Percentiles rank a stretch among this genome's conserved stretches.
Evolutionary conservation across 768 basidiomycete species (phyloP).

Genomic region (Suillus brevipes): DNA sequence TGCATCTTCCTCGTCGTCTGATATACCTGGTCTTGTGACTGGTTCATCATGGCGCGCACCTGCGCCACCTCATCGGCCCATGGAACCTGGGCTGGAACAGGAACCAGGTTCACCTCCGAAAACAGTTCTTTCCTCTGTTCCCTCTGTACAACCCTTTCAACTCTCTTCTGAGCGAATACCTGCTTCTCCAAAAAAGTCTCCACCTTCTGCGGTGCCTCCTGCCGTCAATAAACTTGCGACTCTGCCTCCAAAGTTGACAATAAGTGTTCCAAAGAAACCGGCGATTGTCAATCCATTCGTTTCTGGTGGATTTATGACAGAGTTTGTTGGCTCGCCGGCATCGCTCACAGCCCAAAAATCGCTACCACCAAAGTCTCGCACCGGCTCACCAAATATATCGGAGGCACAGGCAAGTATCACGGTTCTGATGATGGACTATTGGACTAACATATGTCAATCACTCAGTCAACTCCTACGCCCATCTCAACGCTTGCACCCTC

Average conservation of each 20-base stretch:
- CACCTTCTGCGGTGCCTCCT: constrained; percentile 13
- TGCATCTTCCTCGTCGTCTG: constrained; percentile 20
- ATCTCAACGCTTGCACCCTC: background rate
- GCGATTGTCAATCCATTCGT: constrained; percentile 45
- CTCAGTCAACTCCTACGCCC: constrained; percentile 1
- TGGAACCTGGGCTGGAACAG: constrained; percentile 23
- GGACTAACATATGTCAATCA: background rate
- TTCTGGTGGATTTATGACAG: constrained; percentile 50
- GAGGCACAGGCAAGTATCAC: constrained; percentile 7
- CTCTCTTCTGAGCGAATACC: constrained; percentile 16
- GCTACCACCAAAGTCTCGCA: constrained; percentile 14
- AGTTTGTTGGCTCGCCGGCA: constrained; percentile 37
- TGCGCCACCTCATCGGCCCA: constrained; percentile 18
- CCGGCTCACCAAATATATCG: constrained; percentile 2
- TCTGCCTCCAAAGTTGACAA: constrained; percentile 3
- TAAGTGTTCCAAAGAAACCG: constrained; percentile 19
- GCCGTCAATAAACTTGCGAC: constrained; percentile 5
- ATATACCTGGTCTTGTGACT: constrained; percentile 36
- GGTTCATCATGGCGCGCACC: constrained; percentile 28
- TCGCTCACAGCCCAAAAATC: constrained; percentile 19
- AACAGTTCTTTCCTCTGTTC: constrained; percentile 9
- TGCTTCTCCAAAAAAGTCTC: constrained; percentile 5
- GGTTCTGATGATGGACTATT: background rate
- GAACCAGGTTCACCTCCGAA: constrained; percentile 9
- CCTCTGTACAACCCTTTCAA: background rate